These are phyloP conservation scores for Calocybe indica DNA, from an alignment of 768 basidiomycete genomes.

Conservation along the genomic window DNA sequence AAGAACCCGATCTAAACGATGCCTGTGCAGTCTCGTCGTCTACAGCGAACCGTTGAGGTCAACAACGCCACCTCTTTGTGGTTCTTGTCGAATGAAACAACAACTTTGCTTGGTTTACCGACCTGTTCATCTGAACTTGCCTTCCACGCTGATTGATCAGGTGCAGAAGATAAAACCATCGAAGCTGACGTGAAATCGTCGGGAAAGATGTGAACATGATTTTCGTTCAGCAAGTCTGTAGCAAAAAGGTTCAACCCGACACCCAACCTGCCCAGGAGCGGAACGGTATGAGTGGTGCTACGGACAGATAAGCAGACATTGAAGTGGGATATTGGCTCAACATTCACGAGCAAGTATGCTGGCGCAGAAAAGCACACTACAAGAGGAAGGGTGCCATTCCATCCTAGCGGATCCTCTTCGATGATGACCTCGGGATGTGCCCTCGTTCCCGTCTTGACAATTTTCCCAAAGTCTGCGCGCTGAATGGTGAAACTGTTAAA, in stretches of 20 bases:
- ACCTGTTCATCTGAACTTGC: too few relatives aligned
- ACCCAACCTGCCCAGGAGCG: conserved; percentile 20
- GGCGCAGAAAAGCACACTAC: conserved; percentile 30
- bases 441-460: conserved; percentile 7
- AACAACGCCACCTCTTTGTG: too few relatives aligned
- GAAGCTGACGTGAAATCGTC: conserved; percentile 1
- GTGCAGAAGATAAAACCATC: too few relatives aligned
- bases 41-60: too few relatives aligned
- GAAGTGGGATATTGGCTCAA: conserved; percentile 15
- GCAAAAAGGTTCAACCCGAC: conserved; percentile 19
- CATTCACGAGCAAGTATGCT: conserved; percentile 12
- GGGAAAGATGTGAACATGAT: conserved; percentile 23
- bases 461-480: conserved; percentile 26
- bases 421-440: conserved; percentile 7
- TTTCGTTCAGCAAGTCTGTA: conserved; percentile 18
- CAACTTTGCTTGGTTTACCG: too few relatives aligned
- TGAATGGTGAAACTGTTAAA: conserved; percentile 29
- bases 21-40: too few relatives aligned
- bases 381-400: conserved; percentile 26
- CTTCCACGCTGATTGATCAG: too few relatives aligned
- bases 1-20: too few relatives aligned
- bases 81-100: too few relatives aligned
- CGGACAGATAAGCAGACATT: conserved; percentile 22
- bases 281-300: conserved; percentile 5
- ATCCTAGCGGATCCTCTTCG: conserved; percentile 24